phyloP scores from a whole-genome alignment of 1,139 yeast genomes.

The Suzukiozyma palmioleophila region DNA sequence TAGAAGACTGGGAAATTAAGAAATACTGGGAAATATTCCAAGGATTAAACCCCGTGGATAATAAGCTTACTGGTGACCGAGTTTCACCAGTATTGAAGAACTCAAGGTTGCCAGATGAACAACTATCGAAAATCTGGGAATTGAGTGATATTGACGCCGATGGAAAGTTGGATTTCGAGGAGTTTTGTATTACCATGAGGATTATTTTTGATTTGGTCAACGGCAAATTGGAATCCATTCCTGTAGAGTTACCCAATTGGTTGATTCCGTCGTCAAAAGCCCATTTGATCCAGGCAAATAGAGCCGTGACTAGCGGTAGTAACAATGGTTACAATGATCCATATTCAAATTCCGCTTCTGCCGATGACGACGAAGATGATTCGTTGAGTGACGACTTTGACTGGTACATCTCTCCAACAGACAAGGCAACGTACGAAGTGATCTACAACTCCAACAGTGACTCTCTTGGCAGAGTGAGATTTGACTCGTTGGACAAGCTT shows the following conservation, averaged over 20 bases:
- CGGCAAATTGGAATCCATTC: conserved; percentile 61
- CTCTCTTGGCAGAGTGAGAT: conserved; percentile 75
- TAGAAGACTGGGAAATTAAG: conserved; percentile 92
- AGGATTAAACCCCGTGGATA: conserved; percentile 76
- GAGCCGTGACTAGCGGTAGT: conserved; percentile 47
- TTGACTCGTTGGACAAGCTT: conserved; percentile 64
- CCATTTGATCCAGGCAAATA: conserved; percentile 76
- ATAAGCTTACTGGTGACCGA: conserved; percentile 77
- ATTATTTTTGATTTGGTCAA: conserved; percentile 87
- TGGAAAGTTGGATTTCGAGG: conserved; percentile 91
- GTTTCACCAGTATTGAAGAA: conserved; percentile 86
- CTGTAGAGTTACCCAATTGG: conserved; percentile 80
- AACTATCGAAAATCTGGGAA: conserved; percentile 84
- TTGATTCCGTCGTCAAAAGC: conserved; percentile 85
- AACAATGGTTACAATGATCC: conserved; percentile 15
- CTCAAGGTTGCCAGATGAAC: conserved; percentile 72
- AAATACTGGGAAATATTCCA: conserved; percentile 97
- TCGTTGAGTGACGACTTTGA: conserved; percentile 69
- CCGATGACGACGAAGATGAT: conserved; percentile 52
- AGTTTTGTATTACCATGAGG: conserved; percentile 96
- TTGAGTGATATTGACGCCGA: conserved; percentile 90
- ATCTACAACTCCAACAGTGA: conserved; percentile 76
- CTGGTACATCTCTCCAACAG: conserved; percentile 94
- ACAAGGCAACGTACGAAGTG: conserved; percentile 71
- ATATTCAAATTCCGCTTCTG: conserved; percentile 25